Base-by-base conservation (phyloP, 2,329 filamentous ascomycete genomes). In the Fusarium sp. region DNA sequence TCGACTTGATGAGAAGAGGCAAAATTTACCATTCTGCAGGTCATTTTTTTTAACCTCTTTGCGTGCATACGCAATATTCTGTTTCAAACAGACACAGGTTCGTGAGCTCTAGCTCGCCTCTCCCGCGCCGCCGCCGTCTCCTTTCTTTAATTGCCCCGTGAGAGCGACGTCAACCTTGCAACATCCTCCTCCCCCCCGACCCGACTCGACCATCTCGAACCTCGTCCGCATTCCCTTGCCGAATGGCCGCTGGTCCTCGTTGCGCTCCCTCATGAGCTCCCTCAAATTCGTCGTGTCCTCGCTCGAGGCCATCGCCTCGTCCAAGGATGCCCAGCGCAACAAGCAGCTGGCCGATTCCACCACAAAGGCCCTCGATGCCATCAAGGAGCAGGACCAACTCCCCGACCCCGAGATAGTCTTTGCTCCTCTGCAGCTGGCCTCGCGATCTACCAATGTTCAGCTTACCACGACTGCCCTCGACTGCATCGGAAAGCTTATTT, bases 401-500 rank as follows among this genome's bases (percentile, higher is more conserved):
- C 94, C 97, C 80, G 94, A 97, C 79, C 95, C 97, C 37, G 95
- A 98, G 82, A 87, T 97, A 66, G 92, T 99, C 77, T 99, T 99
- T 81, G 92, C 93, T 75, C 97, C 97, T 16, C 85, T 99, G 35
- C 94, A 97, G 81, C 89, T 98, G 48, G 97, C 97, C 57, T 96
- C 95, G 39, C 94, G 95, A 81, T 93, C 95, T 11, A 90, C 92
- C 78, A 98, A 94, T 79, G 92, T 96, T 63, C 91, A 94, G 68
- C 88, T 99, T 56, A 94, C 95, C 70, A 97, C 95, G 25, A 94
- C 94, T 41, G 95, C 97, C 8, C 91, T 99, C 80, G 97, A 99
- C 84, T 98, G 96, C 84, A 98, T 99, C 79, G 97, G 97, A 79
- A 99, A 99, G 87, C 92, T 99, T 73, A 98, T 98, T 82, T 98